Base-by-base conservation (phyloP, 129 eudicot species). In the Escallonia rubra region DNA sequence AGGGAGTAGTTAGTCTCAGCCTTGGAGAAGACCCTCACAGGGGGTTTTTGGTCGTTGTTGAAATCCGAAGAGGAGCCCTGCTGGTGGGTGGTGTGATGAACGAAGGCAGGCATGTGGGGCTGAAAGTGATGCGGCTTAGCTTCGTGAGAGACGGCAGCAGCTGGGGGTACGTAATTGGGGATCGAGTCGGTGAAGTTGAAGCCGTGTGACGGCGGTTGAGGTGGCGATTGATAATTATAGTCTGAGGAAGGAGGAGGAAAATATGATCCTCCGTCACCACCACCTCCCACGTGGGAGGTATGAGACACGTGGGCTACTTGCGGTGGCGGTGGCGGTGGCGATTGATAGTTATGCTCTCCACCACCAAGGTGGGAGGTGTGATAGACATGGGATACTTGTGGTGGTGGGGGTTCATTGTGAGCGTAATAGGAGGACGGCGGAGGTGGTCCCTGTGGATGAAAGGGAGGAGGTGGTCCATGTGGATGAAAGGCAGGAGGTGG, bases 1-100 rank as follows among this genome's bases (percentile, higher is more conserved):
- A 87, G 69, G 6, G 85, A 69, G 56, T 73, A 84, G 48, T 79
- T 77, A 11, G 79, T 54, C 75, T 74, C 78, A 3, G 90, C 87
- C 80, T 84, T 87, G 55, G 76, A 65, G 50, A 72, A 87, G 40
- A 87, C 66, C 75, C 80, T 79, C 5, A 54, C 59, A 54, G 23
- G 3, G 59, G 23, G 59, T 54, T 54, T 54, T 4, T 54, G 59
- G n/a, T 11, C 12, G 12, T 11, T 50, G 34, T 23, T 23, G 34
- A 23, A 23, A 23, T 23, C 34, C 34, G 34, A 23, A 23, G 70
- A 13, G 55, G 72, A 61, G 23, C 76, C 74, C 6, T 73, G 51
- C 0, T 16, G 59, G n/a, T 54, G 5, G 59, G 34, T 3, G 59
- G 13, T 16, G 16, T 54, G 23, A 13, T 54, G 3, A 14, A 54